Percentiles rank a stretch among this genome's conserved stretches.
Conservation (phyloP, 441 rosid species). For the Euphorbia schlechtendalii region DNA sequence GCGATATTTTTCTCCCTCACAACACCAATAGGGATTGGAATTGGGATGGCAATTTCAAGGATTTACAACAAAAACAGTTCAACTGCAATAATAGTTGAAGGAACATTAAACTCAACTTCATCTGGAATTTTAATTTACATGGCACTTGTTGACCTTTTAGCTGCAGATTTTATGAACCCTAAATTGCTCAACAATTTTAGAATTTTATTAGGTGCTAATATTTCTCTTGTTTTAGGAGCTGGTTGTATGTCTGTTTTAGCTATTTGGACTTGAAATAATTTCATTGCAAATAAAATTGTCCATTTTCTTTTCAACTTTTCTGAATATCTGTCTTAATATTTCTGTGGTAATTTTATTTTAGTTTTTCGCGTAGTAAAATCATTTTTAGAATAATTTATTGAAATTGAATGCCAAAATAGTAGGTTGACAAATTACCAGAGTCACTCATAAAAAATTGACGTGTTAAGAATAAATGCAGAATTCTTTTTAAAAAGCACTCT, state of each 20-base stretch:
- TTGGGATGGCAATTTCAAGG: constrained; percentile 50
- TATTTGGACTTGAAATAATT: constrained; percentile 37
- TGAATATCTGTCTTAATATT: background rate
- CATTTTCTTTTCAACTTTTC: background rate
- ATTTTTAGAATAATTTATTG: no score
- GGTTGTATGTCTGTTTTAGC: constrained; percentile 59
- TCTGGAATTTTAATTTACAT: constrained; percentile 77
- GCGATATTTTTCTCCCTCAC: constrained; percentile 57
- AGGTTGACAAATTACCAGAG: no score
- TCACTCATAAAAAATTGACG: no score
- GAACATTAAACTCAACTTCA: constrained; percentile 52
- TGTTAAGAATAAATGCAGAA: no score
- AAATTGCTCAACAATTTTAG: constrained; percentile 42
- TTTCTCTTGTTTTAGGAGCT: constrained; percentile 51
- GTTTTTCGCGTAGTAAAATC: no score
- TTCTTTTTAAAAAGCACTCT: no score
- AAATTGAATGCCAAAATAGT: no score
- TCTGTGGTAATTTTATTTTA: no score
- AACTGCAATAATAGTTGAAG: constrained; percentile 53
- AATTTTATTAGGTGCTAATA: constrained; percentile 39
- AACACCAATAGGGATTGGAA: constrained; percentile 58
- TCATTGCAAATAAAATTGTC: background rate
- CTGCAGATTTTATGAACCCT: constrained; percentile 58
- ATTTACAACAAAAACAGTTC: constrained; percentile 44
- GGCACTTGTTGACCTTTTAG: constrained; percentile 75